Percentiles rank a stretch among this genome's conserved stretches.
Conservation (phyloP, 176 grass and related monocot species). For the Bonia amplexicaulis region DNA sequence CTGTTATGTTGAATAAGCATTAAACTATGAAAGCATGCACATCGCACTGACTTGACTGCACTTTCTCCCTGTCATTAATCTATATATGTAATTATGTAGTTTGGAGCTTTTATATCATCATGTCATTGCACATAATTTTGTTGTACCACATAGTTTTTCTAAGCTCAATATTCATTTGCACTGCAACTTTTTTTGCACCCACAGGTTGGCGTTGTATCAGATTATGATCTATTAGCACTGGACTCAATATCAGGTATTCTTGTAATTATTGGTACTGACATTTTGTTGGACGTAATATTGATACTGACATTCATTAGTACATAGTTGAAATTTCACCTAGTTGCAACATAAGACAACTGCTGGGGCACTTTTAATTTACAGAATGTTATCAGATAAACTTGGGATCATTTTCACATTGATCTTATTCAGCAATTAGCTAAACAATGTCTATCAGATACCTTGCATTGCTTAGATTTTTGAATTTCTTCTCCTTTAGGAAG, state of each 20-base stretch:
- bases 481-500: conserved; percentile 32
- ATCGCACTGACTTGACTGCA: neutral
- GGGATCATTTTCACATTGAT: neutral
- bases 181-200: neutral
- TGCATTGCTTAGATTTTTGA: neutral
- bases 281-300: neutral
- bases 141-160: neutral
- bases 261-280: neutral
- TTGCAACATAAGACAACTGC: neutral
- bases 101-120: neutral
- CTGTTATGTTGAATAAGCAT: neutral
- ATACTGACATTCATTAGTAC: neutral
- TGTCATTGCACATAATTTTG: neutral
- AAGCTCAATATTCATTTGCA: neutral
- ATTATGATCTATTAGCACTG: conserved; percentile 69
- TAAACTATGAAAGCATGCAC: neutral
- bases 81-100: neutral
- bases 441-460: neutral
- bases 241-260: conserved; percentile 71
- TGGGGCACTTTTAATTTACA: neutral
- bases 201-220: conserved; percentile 71
- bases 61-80: neutral
- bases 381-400: neutral
- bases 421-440: neutral
- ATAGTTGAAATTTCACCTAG: neutral